Percentiles rank a stretch among this genome's conserved stretches.
Conservation (phyloP, 257 asterid species). For the Ajuga chamaepitys region DNA sequence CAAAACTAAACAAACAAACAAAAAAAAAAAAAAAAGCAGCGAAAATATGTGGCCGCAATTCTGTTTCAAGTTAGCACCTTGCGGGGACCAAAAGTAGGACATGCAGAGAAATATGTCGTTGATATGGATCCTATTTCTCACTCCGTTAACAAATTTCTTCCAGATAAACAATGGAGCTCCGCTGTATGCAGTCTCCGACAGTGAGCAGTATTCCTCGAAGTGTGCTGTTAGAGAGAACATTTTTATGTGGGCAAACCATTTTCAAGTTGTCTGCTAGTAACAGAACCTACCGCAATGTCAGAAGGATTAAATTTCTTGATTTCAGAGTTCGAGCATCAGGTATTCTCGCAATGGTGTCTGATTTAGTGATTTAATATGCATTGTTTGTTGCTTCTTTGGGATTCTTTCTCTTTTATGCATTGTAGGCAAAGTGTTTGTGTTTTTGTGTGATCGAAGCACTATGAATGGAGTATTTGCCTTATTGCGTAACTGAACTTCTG, state of each 20-base stretch:
- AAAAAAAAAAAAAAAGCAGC: background rate
- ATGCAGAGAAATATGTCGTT: slow-evolving; percentile 8
- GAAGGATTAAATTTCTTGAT: slow-evolving; percentile 30
- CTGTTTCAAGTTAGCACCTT: slow-evolving; percentile 11
- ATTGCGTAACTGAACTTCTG: background rate
- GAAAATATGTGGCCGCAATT: slow-evolving; percentile 31
- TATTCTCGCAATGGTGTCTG: slow-evolving; percentile 10
- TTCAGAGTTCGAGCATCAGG: slow-evolving; percentile 53
- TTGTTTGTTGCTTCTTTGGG: background rate
- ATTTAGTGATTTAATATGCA: background rate
- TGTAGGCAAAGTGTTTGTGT: background rate
- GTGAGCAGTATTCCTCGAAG: slow-evolving; percentile 41
- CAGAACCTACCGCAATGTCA: slow-evolving; percentile 22
- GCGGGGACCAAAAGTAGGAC: slow-evolving; percentile 29
- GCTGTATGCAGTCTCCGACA: slow-evolving; percentile 41
- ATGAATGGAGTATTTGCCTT: background rate
- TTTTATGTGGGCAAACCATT: slow-evolving; percentile 31
- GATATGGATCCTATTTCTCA: slow-evolving; percentile 15
- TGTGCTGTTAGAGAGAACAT: slow-evolving; percentile 38
- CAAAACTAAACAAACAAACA: background rate
- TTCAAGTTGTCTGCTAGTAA: slow-evolving; percentile 19
- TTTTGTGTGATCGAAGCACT: background rate
- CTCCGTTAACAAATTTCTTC: background rate
- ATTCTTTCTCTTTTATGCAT: background rate
- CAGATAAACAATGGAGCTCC: slow-evolving; percentile 41